Percentiles rank a stretch among this genome's conserved stretches.
phyloP scores from a whole-genome alignment of 1,284 basidiomycete genomes.

The Golubevia pallescens region DNA sequence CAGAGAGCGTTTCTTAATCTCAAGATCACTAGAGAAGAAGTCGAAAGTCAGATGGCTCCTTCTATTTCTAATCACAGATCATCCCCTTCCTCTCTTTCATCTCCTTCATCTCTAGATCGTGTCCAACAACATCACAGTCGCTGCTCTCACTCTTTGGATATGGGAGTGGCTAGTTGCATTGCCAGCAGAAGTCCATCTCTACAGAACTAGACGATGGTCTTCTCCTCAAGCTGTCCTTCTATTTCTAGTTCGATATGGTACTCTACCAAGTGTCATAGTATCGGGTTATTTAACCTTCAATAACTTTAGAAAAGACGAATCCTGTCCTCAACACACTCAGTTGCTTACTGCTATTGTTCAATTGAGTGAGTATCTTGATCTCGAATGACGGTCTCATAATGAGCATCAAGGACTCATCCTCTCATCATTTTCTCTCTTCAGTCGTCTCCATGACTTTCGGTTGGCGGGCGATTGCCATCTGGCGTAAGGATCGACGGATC shows the following conservation, averaged over 20 bases:
- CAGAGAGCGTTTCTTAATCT: too few species aligned
- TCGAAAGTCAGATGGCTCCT: too few species aligned
- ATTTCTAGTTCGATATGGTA: conserved; percentile 31
- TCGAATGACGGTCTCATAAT: background rate
- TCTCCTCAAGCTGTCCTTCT: conserved; percentile 36
- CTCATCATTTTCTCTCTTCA: background rate
- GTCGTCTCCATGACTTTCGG: conserved; percentile 28
- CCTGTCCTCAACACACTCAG: conserved; percentile 27
- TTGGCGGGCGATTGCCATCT: conserved; percentile 49
- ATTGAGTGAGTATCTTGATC: conserved; percentile 6
- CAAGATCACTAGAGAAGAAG: too few species aligned
- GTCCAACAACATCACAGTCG: conserved; percentile 19
- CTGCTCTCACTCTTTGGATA: conserved; percentile 21
- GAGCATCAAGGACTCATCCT: background rate
- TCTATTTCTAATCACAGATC: too few species aligned
- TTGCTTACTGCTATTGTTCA: conserved; percentile 32
- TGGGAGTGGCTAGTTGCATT: conserved; percentile 25
- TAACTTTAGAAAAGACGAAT: conserved; percentile 6
- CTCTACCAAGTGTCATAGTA: conserved; percentile 24
- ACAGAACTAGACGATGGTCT: conserved; percentile 17
- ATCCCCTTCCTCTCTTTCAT: too few species aligned
- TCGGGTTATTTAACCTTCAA: conserved; percentile 27
- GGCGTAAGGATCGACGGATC: conserved; percentile 34
- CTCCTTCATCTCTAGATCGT: background rate
- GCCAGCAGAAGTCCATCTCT: conserved; percentile 16